A percentile compares a stretch with the other conserved stretches of the same genome.
These are phyloP conservation scores for Globisporangium nodosum DNA, from an alignment of 352 stramenopile species.

Conservation along the genomic window DNA sequence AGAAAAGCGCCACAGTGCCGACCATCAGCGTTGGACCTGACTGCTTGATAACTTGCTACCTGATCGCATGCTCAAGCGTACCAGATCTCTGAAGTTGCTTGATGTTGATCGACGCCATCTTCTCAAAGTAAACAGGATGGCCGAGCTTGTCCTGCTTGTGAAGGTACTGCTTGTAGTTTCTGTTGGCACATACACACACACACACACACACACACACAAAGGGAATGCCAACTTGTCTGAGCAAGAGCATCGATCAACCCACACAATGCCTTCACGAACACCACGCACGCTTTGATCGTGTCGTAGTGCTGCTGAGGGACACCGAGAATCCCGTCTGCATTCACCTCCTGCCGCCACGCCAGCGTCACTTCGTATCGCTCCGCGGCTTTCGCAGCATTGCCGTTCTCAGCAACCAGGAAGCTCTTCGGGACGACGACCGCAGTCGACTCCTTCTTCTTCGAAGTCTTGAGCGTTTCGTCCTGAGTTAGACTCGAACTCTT, in stretches of 20 bases:
- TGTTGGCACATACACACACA: constrained; percentile 16
- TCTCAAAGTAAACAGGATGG: constrained; percentile 78
- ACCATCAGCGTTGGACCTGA: not conserved
- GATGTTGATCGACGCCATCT: constrained; percentile 80
- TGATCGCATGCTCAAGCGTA: not conserved
- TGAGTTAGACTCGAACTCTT: not conserved
- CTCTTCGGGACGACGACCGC: constrained; percentile 21
- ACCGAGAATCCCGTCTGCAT: constrained; percentile 60
- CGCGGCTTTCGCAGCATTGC: constrained; percentile 46
- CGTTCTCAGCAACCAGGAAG: constrained; percentile 68
- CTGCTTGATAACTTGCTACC: too few species aligned
- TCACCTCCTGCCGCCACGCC: constrained; percentile 73
- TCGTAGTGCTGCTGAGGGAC: constrained; percentile 56
- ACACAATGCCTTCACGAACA: not conserved
- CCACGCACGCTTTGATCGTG: constrained; percentile 58
- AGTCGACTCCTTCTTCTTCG: constrained; percentile 10
- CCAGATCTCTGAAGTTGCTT: constrained; percentile 62
- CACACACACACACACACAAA: constrained; percentile 1
- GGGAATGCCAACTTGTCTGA: not conserved
- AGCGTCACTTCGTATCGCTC: constrained; percentile 59
- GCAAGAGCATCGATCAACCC: not conserved
- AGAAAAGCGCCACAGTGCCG: not conserved
- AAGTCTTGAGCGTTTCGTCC: constrained; percentile 7
- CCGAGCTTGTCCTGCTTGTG: constrained; percentile 80
- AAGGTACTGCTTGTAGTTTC: constrained; percentile 71